Conservation (phyloP, 768 basidiomycete genomes). For the Podaxis pistillaris region DNA sequence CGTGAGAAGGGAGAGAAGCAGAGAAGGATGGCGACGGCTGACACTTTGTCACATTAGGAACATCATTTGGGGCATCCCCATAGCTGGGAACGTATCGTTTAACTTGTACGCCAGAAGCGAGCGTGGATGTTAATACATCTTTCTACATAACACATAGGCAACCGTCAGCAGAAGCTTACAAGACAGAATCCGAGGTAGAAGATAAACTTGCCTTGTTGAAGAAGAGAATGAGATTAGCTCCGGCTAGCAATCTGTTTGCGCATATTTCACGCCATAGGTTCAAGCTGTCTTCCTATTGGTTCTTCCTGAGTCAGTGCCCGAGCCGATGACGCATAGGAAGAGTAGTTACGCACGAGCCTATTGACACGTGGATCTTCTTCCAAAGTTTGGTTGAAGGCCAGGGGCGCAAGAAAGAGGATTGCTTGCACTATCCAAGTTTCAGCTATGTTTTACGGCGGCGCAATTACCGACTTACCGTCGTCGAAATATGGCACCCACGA, state of each 20-base stretch:
- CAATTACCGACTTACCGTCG: conserved; percentile 41
- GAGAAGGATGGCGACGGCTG: conserved; percentile 22
- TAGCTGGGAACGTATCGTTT: conserved; percentile 63
- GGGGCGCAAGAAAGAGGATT: conserved; percentile 80
- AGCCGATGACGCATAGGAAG: background rate
- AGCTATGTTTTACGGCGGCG: background rate
- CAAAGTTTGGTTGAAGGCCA: conserved; percentile 71
- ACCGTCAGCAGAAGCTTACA: background rate
- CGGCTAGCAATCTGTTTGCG: conserved; percentile 54
- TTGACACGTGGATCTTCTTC: conserved; percentile 68
- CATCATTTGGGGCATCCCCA: conserved; percentile 55
- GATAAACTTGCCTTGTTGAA: conserved; percentile 59
- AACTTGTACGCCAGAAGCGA: conserved; percentile 55
- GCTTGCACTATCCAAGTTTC: conserved; percentile 54
- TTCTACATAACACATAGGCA: conserved; percentile 20
- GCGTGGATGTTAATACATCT: conserved; percentile 57
- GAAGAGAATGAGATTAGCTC: conserved; percentile 69
- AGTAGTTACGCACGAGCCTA: conserved; percentile 44
- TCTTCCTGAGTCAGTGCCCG: background rate
- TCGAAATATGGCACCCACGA: conserved; percentile 81
- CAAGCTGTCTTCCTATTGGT: conserved; percentile 66
- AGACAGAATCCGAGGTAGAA: background rate
- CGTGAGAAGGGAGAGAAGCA: background rate
- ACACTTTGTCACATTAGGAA: conserved; percentile 63
- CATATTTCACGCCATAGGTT: conserved; percentile 72